Evolutionary conservation across 2,329 filamentous ascomycete genomes (phyloP).

Genomic region (Septoria petroselini): DNA sequence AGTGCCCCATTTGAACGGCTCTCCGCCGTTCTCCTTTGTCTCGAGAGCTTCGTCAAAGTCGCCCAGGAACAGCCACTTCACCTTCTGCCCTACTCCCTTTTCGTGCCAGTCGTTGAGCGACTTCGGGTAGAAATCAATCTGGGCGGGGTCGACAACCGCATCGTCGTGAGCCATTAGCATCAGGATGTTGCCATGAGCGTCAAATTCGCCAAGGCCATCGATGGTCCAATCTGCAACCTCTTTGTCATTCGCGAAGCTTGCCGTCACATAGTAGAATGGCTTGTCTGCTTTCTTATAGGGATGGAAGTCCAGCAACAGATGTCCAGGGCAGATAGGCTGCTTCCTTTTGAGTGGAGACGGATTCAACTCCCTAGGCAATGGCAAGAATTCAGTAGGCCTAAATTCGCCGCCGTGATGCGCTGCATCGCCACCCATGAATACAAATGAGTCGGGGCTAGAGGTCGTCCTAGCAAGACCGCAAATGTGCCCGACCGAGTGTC

Average conservation of each 20-base stretch:
- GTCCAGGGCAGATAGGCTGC: conserved; percentile 42
- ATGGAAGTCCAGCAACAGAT: conserved; percentile 43
- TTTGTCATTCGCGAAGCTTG: conserved; percentile 40
- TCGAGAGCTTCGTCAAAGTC: conserved; percentile 49
- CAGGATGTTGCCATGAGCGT: conserved; percentile 35
- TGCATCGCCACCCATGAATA: conserved; percentile 52
- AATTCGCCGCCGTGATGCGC: conserved; percentile 40
- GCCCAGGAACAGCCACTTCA: conserved; percentile 46
- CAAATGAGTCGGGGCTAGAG: conserved; percentile 41
- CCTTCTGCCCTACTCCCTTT: conserved; percentile 31
- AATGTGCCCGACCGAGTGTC: conserved; percentile 53
- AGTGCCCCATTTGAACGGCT: conserved; percentile 26
- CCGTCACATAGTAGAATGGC: conserved; percentile 40
- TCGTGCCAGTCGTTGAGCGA: conserved; percentile 36
- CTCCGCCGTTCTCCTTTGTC: conserved; percentile 26
- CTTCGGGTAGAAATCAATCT: conserved; percentile 42
- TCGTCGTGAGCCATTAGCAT: conserved; percentile 37
- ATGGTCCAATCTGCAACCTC: conserved; percentile 35
- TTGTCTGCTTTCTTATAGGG: conserved; percentile 35
- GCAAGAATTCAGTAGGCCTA: conserved; percentile 44
- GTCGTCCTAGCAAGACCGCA: conserved; percentile 49
- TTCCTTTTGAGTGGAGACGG: conserved; percentile 28
- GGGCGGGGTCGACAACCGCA: conserved; percentile 31
- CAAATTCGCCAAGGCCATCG: conserved; percentile 35
- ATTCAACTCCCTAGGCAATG: conserved; percentile 38